Conservation (phyloP, 768 basidiomycete genomes). For the Pleurotus giganteus region DNA sequence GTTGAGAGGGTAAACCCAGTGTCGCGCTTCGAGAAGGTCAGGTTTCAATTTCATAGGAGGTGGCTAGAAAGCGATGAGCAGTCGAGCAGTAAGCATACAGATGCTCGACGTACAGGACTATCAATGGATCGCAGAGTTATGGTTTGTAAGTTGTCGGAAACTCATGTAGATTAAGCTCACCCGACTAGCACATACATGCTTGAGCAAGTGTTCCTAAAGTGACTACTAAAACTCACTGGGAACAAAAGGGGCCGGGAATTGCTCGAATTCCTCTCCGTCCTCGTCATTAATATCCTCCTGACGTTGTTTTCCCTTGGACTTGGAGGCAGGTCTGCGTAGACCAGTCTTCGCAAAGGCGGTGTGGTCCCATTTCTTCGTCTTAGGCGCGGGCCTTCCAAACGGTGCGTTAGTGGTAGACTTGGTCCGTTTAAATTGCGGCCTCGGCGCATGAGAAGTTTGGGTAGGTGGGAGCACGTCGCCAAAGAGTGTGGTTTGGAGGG, state of each 20-base stretch:
- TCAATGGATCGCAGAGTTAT: too few relatives aligned
- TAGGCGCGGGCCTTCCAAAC: constrained; percentile 56
- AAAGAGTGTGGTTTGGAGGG: constrained; percentile 63
- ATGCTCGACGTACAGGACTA: constrained; percentile 18
- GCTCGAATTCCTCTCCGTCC: constrained; percentile 77
- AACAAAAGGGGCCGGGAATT: constrained; percentile 80
- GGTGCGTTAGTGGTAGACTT: constrained; percentile 41
- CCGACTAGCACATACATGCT: constrained; percentile 36
- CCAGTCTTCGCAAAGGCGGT: constrained; percentile 86
- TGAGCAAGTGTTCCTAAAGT: not conserved
- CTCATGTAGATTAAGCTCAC: constrained; percentile 37
- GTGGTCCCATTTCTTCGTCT: constrained; percentile 89
- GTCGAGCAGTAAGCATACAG: not conserved
- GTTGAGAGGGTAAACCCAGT: constrained; percentile 93
- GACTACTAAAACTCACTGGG: constrained; percentile 44
- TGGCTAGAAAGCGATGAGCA: constrained; percentile 37
- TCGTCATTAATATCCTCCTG: constrained; percentile 51
- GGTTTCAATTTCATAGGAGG: constrained; percentile 75
- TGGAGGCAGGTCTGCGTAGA: constrained; percentile 49
- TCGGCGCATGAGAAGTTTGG: constrained; percentile 23
- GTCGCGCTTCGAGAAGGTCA: constrained; percentile 76
- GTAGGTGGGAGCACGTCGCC: constrained; percentile 48
- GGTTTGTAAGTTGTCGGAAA: too few relatives aligned
- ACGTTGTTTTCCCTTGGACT: constrained; percentile 51
- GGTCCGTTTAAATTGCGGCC: constrained; percentile 35